Conservation (phyloP, 1,284 basidiomycete genomes). For the Cutaneotrichosporon mucoides region DNA sequence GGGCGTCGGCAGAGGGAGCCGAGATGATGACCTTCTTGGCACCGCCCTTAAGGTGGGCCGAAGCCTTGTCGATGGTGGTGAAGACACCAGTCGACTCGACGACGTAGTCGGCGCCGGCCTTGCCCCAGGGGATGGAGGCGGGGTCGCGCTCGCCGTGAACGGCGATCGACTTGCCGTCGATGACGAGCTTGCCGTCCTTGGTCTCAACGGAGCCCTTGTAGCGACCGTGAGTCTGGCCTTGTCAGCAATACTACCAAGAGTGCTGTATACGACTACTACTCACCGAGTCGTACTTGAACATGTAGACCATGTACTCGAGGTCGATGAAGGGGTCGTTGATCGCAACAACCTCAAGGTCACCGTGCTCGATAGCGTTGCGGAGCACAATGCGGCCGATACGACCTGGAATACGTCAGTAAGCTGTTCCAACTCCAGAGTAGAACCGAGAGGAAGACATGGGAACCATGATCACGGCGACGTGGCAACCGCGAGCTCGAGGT, state of each 20-base stretch:
- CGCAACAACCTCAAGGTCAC: conserved; percentile 75
- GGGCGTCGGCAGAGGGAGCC: conserved; percentile 95
- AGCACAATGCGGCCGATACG: conserved; percentile 98
- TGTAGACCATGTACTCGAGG: conserved; percentile 97
- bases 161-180: conserved; percentile 74
- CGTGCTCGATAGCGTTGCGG: conserved; percentile 77
- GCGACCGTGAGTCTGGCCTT: conserved; percentile 71
- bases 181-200: conserved; percentile 85
- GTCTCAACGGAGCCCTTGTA: conserved; percentile 81
- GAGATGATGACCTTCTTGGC: conserved; percentile 99
- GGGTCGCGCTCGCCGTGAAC: conserved; percentile 89
- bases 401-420: conserved; percentile 54
- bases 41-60: conserved; percentile 93
- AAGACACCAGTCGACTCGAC: conserved; percentile 99
- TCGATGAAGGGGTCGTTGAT: conserved; percentile 96
- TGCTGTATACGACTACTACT: no score
- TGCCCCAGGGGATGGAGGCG: conserved; percentile 76
- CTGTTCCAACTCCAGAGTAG: neutral
- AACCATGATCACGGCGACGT: neutral
- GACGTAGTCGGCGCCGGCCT: conserved; percentile 82
- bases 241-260: no score
- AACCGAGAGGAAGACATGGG: neutral
- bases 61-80: conserved; percentile 86
- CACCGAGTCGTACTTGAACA: conserved; percentile 94
- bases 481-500: neutral